Conservation (phyloP, 306 rosid species). For the Inga laurina region DNA sequence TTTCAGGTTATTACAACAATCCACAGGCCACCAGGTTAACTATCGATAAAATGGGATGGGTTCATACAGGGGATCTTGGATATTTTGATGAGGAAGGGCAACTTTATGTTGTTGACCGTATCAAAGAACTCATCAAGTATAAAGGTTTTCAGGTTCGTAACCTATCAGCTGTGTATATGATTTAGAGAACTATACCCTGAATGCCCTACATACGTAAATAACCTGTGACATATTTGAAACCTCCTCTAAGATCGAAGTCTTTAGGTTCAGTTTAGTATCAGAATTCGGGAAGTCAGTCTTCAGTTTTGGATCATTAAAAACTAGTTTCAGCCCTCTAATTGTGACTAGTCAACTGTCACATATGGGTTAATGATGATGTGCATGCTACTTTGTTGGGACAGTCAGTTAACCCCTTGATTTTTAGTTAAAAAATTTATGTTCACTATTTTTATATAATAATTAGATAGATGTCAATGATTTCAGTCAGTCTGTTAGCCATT, state of each 20-base stretch:
- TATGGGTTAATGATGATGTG: not conserved
- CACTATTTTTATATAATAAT: no score
- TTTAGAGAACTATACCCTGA: not conserved
- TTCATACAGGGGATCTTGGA: conserved; percentile 98
- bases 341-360: not conserved
- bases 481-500: not conserved
- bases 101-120: conserved; percentile 86
- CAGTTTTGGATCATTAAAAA: not conserved
- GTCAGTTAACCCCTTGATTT: not conserved
- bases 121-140: conserved; percentile 92
- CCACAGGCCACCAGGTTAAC: conserved; percentile 77
- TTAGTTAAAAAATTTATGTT: not conserved
- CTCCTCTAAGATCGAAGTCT: not conserved
- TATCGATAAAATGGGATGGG: conserved; percentile 75
- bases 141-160: conserved; percentile 85
- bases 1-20: conserved; percentile 85
- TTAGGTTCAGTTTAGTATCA: not conserved
- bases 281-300: not conserved
- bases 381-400: conserved; percentile 1
- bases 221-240: not conserved
- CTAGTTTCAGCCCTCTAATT: not conserved
- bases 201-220: not conserved
- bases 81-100: conserved; percentile 77
- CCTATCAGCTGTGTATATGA: conserved; percentile 7
- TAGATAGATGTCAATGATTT: not conserved